Percentiles rank a stretch among this genome's conserved stretches.
Evolutionary conservation across 2,329 filamentous ascomycete genomes (phyloP).

Genomic region (Hypoxylon sp.): DNA sequence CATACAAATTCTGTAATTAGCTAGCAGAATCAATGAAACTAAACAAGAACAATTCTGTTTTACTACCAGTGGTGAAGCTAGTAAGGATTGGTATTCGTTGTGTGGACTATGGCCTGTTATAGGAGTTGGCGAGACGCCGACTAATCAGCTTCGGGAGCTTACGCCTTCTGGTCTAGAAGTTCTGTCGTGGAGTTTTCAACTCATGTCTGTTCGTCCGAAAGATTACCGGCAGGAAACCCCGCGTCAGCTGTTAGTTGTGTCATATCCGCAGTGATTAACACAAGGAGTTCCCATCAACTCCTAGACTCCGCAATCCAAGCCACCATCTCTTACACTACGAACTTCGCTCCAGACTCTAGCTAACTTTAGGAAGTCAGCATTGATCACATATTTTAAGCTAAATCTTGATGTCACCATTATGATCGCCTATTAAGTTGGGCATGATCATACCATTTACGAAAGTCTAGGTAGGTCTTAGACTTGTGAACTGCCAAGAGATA

Average conservation of each 20-base stretch:
- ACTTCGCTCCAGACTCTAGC: slow-evolving; percentile 42
- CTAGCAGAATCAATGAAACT: slow-evolving; percentile 6
- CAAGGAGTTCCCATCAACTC: slow-evolving; percentile 41
- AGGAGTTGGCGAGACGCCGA: slow-evolving; percentile 35
- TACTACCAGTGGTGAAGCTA: slow-evolving; percentile 10
- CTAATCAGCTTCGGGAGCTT: slow-evolving; percentile 31
- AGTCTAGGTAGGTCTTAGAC: neutral
- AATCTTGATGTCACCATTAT: slow-evolving; percentile 42
- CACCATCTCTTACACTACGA: slow-evolving; percentile 44
- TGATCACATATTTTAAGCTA: slow-evolving; percentile 22
- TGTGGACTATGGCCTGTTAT: slow-evolving; percentile 7
- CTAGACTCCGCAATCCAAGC: slow-evolving; percentile 32
- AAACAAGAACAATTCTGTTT: slow-evolving; percentile 28
- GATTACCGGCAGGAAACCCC: slow-evolving; percentile 24
- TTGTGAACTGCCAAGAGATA: slow-evolving; percentile 12
- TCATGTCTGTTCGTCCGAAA: slow-evolving; percentile 42
- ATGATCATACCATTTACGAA: slow-evolving; percentile 18
- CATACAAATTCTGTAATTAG: neutral
- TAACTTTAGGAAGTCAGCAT: slow-evolving; percentile 23
- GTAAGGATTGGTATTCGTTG: slow-evolving; percentile 15
- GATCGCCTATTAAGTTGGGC: slow-evolving; percentile 35
- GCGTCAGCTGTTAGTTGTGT: slow-evolving; percentile 35
- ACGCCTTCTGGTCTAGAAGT: slow-evolving; percentile 24
- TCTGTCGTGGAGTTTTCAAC: slow-evolving; percentile 40
- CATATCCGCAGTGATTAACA: slow-evolving; percentile 38